A percentile compares a stretch with the other conserved stretches of the same genome.
Conservation (phyloP, 2,329 filamentous ascomycete species). For the Talaromyces funiculosus region DNA sequence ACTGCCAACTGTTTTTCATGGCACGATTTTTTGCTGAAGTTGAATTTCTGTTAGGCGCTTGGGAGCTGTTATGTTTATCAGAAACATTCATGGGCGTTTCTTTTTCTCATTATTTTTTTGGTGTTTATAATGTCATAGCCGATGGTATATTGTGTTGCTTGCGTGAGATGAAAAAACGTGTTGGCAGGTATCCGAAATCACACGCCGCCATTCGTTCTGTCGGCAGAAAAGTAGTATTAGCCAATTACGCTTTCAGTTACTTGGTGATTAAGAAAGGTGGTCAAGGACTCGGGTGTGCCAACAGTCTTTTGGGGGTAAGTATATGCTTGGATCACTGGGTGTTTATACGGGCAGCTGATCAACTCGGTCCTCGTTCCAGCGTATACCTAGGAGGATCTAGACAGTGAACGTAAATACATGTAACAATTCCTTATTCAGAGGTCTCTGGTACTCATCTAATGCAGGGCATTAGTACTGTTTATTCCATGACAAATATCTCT, state of each 20-base stretch:
- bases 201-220: too few relatives aligned
- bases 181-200: too few relatives aligned
- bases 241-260: too few relatives aligned
- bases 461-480: background rate
- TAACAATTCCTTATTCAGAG: background rate
- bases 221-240: too few relatives aligned
- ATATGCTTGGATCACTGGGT: background rate
- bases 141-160: background rate
- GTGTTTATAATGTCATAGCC: background rate
- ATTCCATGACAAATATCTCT: too few relatives aligned
- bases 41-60: constrained; percentile 1
- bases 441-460: background rate
- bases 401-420: too few relatives aligned
- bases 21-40: background rate
- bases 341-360: background rate
- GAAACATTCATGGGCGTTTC: constrained; percentile 4
- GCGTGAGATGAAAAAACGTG: too few relatives aligned
- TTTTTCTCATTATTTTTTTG: too few relatives aligned
- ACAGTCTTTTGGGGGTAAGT: too few relatives aligned
- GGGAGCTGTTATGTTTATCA: background rate
- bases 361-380: background rate
- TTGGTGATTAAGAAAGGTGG: too few relatives aligned
- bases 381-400: background rate
- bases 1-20: background rate
- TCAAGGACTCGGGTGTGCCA: too few relatives aligned